Conservation (phyloP, 139 green algal genomes). For the Pseudopediastrum boryanum region DNA sequence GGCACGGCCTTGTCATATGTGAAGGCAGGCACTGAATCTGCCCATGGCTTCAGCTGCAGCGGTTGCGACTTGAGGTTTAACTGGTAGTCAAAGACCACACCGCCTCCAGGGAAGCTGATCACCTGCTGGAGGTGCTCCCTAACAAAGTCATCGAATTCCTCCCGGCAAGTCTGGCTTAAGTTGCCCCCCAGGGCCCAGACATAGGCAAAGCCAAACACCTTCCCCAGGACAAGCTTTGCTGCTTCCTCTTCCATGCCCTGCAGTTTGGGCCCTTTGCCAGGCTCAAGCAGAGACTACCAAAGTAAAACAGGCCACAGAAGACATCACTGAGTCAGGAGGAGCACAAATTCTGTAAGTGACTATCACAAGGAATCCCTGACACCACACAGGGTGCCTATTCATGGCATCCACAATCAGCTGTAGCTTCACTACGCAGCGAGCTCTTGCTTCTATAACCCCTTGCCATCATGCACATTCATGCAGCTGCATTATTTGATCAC, state of each 20-base stretch:
- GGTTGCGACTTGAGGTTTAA: conserved; percentile 33
- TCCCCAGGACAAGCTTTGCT: conserved; percentile 65
- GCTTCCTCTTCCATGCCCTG: conserved; percentile 52
- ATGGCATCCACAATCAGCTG: too few species aligned
- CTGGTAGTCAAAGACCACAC: conserved; percentile 80
- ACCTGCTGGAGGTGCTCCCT: conserved; percentile 9
- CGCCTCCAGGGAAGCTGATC: conserved; percentile 31
- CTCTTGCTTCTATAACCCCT: too few species aligned
- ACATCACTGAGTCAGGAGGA: too few species aligned
- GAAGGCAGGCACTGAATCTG: conserved; percentile 70
- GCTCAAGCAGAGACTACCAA: conserved; percentile 72
- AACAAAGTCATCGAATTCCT: conserved; percentile 71
- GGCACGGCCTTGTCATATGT: conserved; percentile 71
- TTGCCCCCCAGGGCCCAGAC: conserved; percentile 84
- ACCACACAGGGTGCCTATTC: too few species aligned
- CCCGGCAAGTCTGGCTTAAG: conserved; percentile 70
- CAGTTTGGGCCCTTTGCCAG: conserved; percentile 62
- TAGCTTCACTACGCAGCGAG: too few species aligned
- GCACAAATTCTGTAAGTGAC: too few species aligned
- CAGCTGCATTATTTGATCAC: too few species aligned
- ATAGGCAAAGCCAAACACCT: conserved; percentile 82
- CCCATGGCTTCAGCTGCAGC: conserved; percentile 70
- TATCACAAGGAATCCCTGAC: too few species aligned
- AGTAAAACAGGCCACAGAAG: too few species aligned
- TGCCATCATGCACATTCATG: too few species aligned